Evolutionary conservation across 208 protist genomes (phyloP).

Genomic region (Leishmania turanica): DNA sequence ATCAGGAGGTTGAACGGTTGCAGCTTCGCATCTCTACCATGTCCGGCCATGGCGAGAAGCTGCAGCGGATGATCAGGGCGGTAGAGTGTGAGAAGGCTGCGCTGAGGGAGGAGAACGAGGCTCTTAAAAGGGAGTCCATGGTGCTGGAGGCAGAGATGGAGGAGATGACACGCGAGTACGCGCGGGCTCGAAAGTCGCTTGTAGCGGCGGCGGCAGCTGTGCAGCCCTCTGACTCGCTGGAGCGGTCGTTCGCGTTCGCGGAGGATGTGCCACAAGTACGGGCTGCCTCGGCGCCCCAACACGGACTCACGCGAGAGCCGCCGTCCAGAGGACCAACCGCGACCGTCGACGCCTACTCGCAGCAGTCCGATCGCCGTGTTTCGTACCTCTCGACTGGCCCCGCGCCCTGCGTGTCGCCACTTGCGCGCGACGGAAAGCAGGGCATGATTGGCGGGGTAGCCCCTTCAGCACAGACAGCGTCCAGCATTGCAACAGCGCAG

Average conservation of each 20-base stretch:
- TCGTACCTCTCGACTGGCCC: neutral
- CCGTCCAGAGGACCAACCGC: neutral
- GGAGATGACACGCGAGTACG: slow-evolving; percentile 39
- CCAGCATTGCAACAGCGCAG: neutral
- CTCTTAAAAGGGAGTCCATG: slow-evolving; percentile 40
- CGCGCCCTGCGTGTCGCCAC: slow-evolving; percentile 20
- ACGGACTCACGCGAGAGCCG: neutral
- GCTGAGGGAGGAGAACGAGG: slow-evolving; percentile 38
- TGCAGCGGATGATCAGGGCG: slow-evolving; percentile 43
- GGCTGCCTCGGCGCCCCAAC: slow-evolving; percentile 9
- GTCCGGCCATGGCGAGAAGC: slow-evolving; percentile 42
- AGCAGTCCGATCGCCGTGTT: slow-evolving; percentile 7
- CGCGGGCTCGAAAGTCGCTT: slow-evolving; percentile 15
- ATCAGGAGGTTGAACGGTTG: slow-evolving; percentile 28
- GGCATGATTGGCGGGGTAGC: neutral
- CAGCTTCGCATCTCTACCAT: slow-evolving; percentile 36
- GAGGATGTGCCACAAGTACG: slow-evolving; percentile 2
- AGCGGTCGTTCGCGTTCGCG: neutral
- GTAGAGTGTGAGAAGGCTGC: slow-evolving; percentile 38
- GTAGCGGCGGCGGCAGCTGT: neutral
- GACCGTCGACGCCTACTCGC: neutral
- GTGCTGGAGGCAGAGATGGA: slow-evolving; percentile 50
- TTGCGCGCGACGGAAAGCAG: slow-evolving; percentile 18
- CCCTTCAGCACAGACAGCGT: neutral
- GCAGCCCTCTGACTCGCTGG: neutral